Conservation (phyloP, 352 stramenopile species). For the Globisporangium paroecandrum region DNA sequence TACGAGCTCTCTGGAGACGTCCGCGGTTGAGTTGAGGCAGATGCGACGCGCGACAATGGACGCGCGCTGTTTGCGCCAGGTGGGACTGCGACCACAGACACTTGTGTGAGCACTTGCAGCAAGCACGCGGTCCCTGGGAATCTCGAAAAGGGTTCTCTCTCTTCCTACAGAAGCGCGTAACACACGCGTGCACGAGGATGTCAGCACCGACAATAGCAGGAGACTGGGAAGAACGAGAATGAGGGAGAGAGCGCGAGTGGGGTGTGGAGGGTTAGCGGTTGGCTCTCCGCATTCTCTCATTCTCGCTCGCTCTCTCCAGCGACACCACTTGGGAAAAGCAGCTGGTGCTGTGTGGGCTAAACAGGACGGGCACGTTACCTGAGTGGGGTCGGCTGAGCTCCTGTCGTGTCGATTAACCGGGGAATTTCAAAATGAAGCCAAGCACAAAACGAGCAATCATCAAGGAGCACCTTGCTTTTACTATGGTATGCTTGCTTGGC, state of each 20-base stretch:
- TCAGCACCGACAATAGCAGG: background rate
- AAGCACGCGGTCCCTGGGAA: background rate
- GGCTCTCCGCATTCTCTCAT: slow-evolving; percentile 4
- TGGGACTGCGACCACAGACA: background rate
- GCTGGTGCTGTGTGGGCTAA: background rate
- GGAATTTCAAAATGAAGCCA: slow-evolving; percentile 7
- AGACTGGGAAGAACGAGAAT: slow-evolving; percentile 1
- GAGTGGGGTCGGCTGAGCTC: background rate
- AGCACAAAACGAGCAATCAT: background rate
- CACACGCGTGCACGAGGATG: slow-evolving; percentile 8
- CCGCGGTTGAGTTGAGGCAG: background rate
- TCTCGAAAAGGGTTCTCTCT: background rate
- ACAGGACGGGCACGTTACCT: background rate
- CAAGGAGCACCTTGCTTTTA: background rate
- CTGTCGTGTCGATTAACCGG: background rate
- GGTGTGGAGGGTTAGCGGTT: background rate
- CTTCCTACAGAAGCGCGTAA: background rate
- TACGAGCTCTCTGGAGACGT: background rate
- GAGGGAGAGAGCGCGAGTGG: slow-evolving; percentile 2
- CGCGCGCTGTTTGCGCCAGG: background rate
- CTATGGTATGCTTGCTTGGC: background rate
- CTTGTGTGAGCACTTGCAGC: background rate
- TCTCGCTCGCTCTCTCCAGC: background rate
- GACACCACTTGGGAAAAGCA: slow-evolving; percentile 5
- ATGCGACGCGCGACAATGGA: background rate